A percentile compares a stretch with the other conserved stretches of the same genome.
These are phyloP conservation scores for Trichoderma brevicompactum DNA, from an alignment of 2,329 filamentous ascomycete genomes.

Conservation along the genomic window DNA sequence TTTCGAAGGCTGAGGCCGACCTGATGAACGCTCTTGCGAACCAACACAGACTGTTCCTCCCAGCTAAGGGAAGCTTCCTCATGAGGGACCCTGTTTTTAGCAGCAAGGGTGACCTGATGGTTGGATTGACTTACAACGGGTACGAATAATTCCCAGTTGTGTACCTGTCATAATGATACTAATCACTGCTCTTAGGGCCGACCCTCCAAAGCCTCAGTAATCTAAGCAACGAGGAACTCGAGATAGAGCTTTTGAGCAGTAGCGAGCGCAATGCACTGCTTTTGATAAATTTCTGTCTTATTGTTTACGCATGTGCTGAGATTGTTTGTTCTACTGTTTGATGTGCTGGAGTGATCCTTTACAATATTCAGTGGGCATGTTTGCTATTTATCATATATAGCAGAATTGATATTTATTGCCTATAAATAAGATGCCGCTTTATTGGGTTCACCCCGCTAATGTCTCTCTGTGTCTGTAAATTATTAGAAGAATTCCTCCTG, in stretches of 20 bases:
- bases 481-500: too few species aligned
- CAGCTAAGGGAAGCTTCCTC: neutral
- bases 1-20: neutral
- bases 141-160: neutral
- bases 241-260: neutral
- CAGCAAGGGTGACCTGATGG: neutral
- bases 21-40: neutral
- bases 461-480: too few species aligned
- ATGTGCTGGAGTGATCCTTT: neutral
- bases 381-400: neutral
- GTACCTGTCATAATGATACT: neutral
- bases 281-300: neutral
- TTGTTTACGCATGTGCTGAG: neutral
- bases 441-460: too few species aligned
- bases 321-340: neutral
- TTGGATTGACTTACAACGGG: conserved; percentile 5
- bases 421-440: neutral
- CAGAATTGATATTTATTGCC: neutral
- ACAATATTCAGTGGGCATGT: neutral
- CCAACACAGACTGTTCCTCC: neutral
- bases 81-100: neutral
- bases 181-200: neutral
- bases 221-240: neutral
- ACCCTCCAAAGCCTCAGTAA: neutral
- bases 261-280: neutral